phyloP scores from a whole-genome alignment of 148 eudicot genomes.

The Fagopyrum homotropicum region DNA sequence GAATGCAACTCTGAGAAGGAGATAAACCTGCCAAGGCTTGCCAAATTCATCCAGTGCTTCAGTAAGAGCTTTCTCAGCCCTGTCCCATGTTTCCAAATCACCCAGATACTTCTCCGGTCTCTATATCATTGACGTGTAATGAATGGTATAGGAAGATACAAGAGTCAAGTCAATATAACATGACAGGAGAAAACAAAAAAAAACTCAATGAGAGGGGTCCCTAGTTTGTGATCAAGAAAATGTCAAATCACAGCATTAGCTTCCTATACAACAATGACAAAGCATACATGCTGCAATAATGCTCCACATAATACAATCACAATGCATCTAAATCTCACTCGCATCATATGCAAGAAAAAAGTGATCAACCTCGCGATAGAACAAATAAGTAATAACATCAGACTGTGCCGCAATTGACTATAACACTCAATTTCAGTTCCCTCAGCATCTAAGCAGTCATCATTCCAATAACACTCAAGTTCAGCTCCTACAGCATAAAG shows the following conservation, averaged over 20 bases:
- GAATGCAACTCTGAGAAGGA: neutral
- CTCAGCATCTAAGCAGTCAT: neutral
- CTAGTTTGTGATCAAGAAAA: neutral
- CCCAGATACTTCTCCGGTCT: constrained; percentile 98
- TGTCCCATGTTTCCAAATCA: constrained; percentile 75
- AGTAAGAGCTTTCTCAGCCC: constrained; percentile 83
- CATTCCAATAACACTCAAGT: neutral
- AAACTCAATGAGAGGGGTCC: neutral
- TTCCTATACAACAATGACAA: neutral
- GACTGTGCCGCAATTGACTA: neutral
- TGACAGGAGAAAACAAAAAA: neutral
- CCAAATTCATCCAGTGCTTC: constrained; percentile 92
- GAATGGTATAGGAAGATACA: neutral
- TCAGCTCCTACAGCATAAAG: neutral
- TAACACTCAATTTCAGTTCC: neutral
- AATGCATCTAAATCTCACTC: neutral
- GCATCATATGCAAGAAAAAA: neutral
- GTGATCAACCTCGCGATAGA: neutral
- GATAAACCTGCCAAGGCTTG: constrained; percentile 91
- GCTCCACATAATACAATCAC: neutral
- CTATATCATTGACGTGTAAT: constrained; percentile 24
- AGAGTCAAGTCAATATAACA: neutral
- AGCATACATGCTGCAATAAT: neutral
- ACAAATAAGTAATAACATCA: too few species aligned
- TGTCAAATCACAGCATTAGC: neutral